A percentile compares a stretch with the other conserved stretches of the same genome.
Conservation (phyloP, 257 asterid species). For the Nicotiana paniculata region DNA sequence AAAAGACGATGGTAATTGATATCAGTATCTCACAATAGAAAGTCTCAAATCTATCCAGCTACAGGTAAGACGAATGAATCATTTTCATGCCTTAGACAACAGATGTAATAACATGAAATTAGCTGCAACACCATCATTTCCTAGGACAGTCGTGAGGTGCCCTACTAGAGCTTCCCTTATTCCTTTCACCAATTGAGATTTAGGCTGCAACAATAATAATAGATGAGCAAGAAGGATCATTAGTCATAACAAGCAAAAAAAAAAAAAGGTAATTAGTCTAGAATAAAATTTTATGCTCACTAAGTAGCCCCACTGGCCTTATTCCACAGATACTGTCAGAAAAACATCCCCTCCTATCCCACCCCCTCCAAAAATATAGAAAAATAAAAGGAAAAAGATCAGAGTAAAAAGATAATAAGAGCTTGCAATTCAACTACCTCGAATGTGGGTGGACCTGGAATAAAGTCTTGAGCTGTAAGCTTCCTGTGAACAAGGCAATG, state of each 20-base stretch:
- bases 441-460: conserved; percentile 31
- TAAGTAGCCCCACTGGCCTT: neutral
- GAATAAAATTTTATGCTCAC: neutral
- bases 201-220: conserved; percentile 35
- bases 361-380: neutral
- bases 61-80: neutral
- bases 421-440: conserved; percentile 44
- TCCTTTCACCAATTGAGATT: conserved; percentile 42
- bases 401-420: neutral
- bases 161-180: conserved; percentile 64
- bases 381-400: neutral
- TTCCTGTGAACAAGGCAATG: conserved; percentile 72
- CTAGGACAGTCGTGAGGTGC: conserved; percentile 68
- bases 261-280: neutral
- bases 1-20: neutral
- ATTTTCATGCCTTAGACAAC: conserved; percentile 57
- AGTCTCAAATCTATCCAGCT: neutral
- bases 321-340: neutral
- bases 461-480: conserved; percentile 58
- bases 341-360: neutral
- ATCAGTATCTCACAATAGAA: neutral
- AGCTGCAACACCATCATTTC: conserved; percentile 82
- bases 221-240: neutral
- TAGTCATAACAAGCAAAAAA: neutral
- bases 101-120: conserved; percentile 76